Conservation (phyloP, 768 basidiomycete genomes). For the Psilocybe cyanescens region DNA sequence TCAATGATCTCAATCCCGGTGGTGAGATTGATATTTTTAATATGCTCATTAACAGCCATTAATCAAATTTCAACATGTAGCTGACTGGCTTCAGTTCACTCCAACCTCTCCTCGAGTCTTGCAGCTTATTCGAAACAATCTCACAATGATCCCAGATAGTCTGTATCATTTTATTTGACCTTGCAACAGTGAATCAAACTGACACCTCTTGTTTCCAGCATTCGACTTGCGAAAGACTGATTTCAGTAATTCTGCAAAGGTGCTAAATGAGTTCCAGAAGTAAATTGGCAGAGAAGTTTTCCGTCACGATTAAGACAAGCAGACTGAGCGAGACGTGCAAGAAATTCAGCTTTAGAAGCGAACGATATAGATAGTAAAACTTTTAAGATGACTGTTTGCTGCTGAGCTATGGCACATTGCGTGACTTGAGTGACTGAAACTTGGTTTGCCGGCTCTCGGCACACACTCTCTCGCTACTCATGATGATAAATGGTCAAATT, state of each 20-base stretch:
- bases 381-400: too few relatives aligned
- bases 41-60: not conserved
- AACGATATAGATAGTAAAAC: too few relatives aligned
- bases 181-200: not conserved
- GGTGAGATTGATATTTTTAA: constrained; percentile 36
- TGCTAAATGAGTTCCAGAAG: constrained; percentile 51
- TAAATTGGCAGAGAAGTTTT: constrained; percentile 15
- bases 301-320: too few relatives aligned
- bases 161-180: constrained; percentile 10
- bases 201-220: constrained; percentile 31
- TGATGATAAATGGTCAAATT: too few relatives aligned
- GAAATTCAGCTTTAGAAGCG: too few relatives aligned
- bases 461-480: too few relatives aligned
- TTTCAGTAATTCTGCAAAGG: constrained; percentile 43
- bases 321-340: too few relatives aligned
- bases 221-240: constrained; percentile 41
- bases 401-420: too few relatives aligned
- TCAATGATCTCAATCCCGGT: constrained; percentile 59
- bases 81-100: constrained; percentile 50
- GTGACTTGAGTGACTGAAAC: too few relatives aligned
- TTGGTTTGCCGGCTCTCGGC: too few relatives aligned
- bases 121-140: constrained; percentile 54
- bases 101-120: constrained; percentile 38
- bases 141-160: constrained; percentile 61
- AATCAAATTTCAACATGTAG: constrained; percentile 16